Evolutionary conservation across 2,329 filamentous ascomycete species (phyloP), one percentile per base, ranked within the genome.

Genomic region (Chalara sp.): DNA sequence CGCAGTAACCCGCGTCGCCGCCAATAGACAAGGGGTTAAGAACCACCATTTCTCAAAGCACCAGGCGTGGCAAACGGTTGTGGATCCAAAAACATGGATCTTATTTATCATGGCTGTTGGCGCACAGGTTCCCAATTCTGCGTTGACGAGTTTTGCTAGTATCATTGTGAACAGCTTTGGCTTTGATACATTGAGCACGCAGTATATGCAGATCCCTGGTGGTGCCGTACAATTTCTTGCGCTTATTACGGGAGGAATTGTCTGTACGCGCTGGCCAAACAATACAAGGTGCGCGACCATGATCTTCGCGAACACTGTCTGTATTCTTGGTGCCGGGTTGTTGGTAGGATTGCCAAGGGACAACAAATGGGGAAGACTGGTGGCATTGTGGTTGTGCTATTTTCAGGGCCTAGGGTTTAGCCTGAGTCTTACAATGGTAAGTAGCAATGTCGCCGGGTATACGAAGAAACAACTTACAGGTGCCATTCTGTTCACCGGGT

Each of bases 201-300:
- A 80, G 53, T 79, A 80, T 52, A 72, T 83, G 7, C 77, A 81
- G 54, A 83, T 83, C 49, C 79, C 79, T 0, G 79, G 78, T 12
- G 79, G 78, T 21, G 77, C 74, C 0, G 71, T 82, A 0, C 76
- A 81, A 53, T 79, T 81, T 56, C 57, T 78, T 1, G 72, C 76
- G 0, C 67, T 80, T 1, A 61, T 82, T 6, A 57, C 67, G 2
- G 76, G 76, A 1, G 77, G 77, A 12, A 70, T 68, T 46, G 65
- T 81, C 29, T 77, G 76, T 58, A 76, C 74, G 0, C 69, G 68
- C n/a, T 80, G 66, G 57, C 76, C 76, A 3, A 75, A 75, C 5
- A 61, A 62, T 57, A 67, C 72, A 1, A 69, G 78, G 5, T 80
- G 76, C 56, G 64, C 71, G 4, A 78, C 75, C 32, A 81, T 81